phyloP scores from a whole-genome alignment of 2,329 filamentous ascomycete species.

The Lecanoromycetidae sp. region DNA sequence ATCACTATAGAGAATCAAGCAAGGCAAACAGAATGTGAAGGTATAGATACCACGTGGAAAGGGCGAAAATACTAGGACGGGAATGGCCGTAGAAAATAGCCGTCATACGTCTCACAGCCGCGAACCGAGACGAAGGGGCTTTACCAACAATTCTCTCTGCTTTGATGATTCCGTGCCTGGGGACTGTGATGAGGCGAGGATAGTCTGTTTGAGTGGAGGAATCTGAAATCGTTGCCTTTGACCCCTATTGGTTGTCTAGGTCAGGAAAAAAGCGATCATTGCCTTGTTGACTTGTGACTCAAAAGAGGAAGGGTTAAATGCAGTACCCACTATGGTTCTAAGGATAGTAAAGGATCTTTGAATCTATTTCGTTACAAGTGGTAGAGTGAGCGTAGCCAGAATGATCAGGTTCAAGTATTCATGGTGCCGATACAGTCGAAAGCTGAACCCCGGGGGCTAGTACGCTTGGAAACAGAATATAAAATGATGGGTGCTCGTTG shows the following conservation, averaged over 20 bases:
- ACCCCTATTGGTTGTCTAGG: neutral
- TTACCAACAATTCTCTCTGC: conserved; percentile 3
- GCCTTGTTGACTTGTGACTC: neutral
- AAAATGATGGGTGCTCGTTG: too few relatives aligned
- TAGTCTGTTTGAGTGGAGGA: neutral
- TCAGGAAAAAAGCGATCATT: neutral
- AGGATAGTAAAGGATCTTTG: too few relatives aligned
- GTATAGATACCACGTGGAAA: too few relatives aligned
- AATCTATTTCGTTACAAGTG: too few relatives aligned
- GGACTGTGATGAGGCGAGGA: conserved; percentile 1
- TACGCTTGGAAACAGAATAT: too few relatives aligned
- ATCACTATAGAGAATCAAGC: neutral
- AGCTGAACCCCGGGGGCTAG: too few relatives aligned
- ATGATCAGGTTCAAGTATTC: too few relatives aligned
- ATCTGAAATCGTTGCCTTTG: neutral
- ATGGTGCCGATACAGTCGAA: too few relatives aligned
- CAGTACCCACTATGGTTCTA: too few relatives aligned
- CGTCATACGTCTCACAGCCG: conserved; percentile 6
- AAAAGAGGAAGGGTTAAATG: too few relatives aligned
- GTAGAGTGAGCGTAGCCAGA: too few relatives aligned
- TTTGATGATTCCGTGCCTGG: conserved; percentile 6
- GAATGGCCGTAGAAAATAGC: neutral
- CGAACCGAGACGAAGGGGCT: neutral
- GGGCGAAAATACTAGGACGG: neutral
- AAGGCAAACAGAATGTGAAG: neutral